Base-by-base conservation (phyloP, 345 rosid species). In the Moringa oleifera region DNA sequence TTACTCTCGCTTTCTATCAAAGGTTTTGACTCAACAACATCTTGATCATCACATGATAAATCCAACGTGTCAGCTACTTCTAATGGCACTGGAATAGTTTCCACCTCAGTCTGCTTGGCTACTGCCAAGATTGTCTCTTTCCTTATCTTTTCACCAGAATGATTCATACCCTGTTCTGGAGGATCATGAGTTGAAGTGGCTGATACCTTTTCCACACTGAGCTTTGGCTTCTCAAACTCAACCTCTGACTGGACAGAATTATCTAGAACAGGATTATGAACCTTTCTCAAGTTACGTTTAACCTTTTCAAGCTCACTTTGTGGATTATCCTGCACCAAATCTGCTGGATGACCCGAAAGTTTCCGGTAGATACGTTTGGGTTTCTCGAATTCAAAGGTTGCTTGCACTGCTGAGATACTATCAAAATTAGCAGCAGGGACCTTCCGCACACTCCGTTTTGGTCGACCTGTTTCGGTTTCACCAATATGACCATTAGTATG, bases 281-380 rank as follows among this genome's bases (percentile, higher is more conserved):
- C 93, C 74, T 83, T 92, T 79, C 98, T 85, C 85, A 92, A 75
- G 77, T 75, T 84, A 23, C 93, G 89, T 70, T 92, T 92, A 55
- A 89, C 93, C 74, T 92, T 92, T 77, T 92, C 95, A 71, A 92
- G 88, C 75, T 87, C 97, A 77, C 51, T 77, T 66, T 85, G 93
- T 59, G 91, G 90, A 77, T 83, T 83, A 73, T 84, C 98, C 16
- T 72, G 86, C 64, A 68, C 73, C 2, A 77, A 64, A 59, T 87
- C 93, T n/a, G 70, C 70, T 33, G 84, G 73, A 75, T 79, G 83
- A 71, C 68, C 80, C 22, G 90, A 62, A 61, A 81, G 65, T 76
- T 85, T 92, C 72, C 84, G 72, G 51, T 80, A 52, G 66, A 58
- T 92, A 41, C 87, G 88, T 68, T 83, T 92, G 50, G 87, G 84